These are phyloP conservation scores for Xerocomellus intermedius DNA, from an alignment of 768 basidiomycete species.

Conservation along the genomic window DNA sequence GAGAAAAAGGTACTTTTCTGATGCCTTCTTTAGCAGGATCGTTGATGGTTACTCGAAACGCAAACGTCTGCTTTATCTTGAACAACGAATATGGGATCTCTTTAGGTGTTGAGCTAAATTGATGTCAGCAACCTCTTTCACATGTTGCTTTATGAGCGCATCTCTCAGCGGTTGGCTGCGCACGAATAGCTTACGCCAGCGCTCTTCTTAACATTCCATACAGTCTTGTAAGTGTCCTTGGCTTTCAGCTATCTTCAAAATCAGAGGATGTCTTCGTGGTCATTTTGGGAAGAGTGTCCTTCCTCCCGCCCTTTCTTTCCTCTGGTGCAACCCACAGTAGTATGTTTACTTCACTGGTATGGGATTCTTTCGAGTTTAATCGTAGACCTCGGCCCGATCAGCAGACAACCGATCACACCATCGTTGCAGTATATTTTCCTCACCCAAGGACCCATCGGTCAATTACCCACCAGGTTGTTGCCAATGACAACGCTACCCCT, in stretches of 20 bases:
- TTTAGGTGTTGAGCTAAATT: not conserved
- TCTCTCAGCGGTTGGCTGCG: not conserved
- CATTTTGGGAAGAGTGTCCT: not conserved
- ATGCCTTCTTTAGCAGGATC: not conserved
- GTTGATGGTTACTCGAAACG: not conserved
- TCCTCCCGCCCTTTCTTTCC: not conserved
- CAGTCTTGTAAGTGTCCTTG: not conserved
- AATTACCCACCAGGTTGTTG: slow-evolving; percentile 5
- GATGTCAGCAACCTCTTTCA: not conserved
- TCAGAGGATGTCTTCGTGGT: not conserved
- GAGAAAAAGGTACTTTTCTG: not conserved
- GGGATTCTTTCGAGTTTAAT: slow-evolving; percentile 4
- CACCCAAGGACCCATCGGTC: not conserved
- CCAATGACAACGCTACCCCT: slow-evolving; percentile 9
- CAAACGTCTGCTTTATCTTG: not conserved
- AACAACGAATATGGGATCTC: not conserved
- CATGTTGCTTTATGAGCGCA: not conserved
- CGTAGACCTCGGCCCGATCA: not conserved
- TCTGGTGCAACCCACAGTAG: not conserved
- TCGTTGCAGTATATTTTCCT: not conserved
- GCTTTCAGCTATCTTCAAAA: not conserved
- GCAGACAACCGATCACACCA: slow-evolving; percentile 1
- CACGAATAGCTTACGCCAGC: not conserved
- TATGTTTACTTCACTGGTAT: not conserved
- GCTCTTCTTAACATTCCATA: not conserved